Conservation (phyloP, 1,284 basidiomycete genomes). For the Cryptococcus depauperatus region DNA sequence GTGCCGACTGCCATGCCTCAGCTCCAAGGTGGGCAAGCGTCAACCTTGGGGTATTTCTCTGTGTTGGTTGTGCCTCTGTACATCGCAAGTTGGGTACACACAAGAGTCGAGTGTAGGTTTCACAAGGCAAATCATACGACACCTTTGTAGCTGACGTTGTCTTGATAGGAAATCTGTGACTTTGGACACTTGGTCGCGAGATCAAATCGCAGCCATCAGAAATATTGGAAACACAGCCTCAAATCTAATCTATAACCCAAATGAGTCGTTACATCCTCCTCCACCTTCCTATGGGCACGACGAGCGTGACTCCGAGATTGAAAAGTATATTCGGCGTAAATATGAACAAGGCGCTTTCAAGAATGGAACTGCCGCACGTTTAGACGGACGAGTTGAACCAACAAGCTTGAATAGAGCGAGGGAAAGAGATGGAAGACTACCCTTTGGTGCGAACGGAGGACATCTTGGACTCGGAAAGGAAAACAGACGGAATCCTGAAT, state of each 20-base stretch:
- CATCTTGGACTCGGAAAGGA: constrained; percentile 2
- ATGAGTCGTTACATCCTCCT: constrained; percentile 35
- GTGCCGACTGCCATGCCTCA: constrained; percentile 41
- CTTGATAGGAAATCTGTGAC: constrained; percentile 39
- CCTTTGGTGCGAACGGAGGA: constrained; percentile 1
- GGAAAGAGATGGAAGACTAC: constrained; percentile 18
- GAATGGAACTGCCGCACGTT: constrained; percentile 8
- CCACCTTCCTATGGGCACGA: constrained; percentile 29
- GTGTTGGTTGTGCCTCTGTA: constrained; percentile 36
- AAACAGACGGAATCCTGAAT: constrained; percentile 27
- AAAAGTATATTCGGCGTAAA: constrained; percentile 41
- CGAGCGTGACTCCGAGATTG: constrained; percentile 42
- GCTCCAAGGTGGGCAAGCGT: constrained; percentile 43
- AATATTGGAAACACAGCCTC: constrained; percentile 36
- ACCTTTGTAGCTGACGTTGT: background rate
- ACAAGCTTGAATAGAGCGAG: constrained; percentile 29
- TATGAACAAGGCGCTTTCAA: constrained; percentile 42
- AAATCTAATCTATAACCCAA: constrained; percentile 41
- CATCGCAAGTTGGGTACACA: constrained; percentile 45
- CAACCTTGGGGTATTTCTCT: constrained; percentile 42
- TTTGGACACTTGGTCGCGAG: constrained; percentile 43
- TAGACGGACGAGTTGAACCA: constrained; percentile 10
- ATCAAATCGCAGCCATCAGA: constrained; percentile 36
- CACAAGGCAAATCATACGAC: background rate
- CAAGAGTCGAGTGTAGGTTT: constrained; percentile 39